Conservation (phyloP, 1,284 basidiomycete species). For the Hypsizygus ulmarius region DNA sequence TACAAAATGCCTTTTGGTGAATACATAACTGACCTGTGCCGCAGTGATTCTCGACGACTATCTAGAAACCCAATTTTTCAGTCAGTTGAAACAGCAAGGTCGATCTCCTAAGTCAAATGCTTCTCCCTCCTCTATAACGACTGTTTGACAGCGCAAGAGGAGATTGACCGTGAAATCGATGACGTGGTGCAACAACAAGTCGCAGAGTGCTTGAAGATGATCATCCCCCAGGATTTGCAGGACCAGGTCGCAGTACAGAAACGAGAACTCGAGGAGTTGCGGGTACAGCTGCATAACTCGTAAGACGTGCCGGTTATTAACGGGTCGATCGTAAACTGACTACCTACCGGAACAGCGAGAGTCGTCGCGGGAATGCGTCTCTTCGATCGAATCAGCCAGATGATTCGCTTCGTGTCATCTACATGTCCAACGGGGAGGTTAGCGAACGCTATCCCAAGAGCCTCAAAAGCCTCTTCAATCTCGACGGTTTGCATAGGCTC, state of each 20-base stretch:
- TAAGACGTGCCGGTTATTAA: conserved; percentile 27
- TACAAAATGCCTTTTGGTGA: not conserved
- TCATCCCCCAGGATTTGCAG: conserved; percentile 46
- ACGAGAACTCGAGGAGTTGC: conserved; percentile 45
- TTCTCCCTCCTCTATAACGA: conserved; percentile 2
- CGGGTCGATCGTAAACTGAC: not conserved
- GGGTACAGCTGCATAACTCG: conserved; percentile 54
- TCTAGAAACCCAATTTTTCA: conserved; percentile 41
- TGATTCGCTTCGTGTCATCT: conserved; percentile 43
- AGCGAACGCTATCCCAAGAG: conserved; percentile 46
- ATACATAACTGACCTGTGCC: not conserved
- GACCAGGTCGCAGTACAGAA: conserved; percentile 46
- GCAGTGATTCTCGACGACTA: conserved; percentile 46
- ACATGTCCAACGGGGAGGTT: conserved; percentile 41
- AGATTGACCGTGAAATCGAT: conserved; percentile 44
- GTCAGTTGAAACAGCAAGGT: conserved; percentile 45
- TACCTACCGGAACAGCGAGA: conserved; percentile 40
- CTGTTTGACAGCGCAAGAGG: conserved; percentile 37
- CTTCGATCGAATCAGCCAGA: conserved; percentile 39
- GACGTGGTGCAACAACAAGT: conserved; percentile 46
- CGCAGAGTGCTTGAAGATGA: conserved; percentile 38
- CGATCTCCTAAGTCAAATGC: conserved; percentile 4
- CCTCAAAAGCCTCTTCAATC: conserved; percentile 41
- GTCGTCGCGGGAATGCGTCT: conserved; percentile 47
- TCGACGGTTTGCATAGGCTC: conserved; percentile 38